Base-by-base conservation (phyloP, 768 basidiomycete species). In the Xanthoconium stramineum region DNA sequence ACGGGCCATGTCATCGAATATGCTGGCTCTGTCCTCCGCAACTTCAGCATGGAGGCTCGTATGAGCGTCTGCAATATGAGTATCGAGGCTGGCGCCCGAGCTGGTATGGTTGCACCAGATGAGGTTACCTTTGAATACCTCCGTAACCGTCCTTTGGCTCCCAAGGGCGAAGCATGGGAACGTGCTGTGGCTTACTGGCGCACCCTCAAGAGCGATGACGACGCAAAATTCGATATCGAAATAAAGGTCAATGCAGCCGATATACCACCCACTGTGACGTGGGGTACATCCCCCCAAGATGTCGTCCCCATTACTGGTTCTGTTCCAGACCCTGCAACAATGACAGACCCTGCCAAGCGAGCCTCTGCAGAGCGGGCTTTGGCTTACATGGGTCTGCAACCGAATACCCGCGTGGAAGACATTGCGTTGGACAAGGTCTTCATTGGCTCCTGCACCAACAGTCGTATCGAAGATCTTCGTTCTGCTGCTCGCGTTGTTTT, bases 21-120 rank as follows among this genome's bases (percentile, higher is more conserved):
- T 66, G 84, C 90, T 54, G 93, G 93, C n/a, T 89, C 87, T 9
- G 88, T 91, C 52, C 89, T 93, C 74, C 86, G 89, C 55, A 80
- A 77, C 19, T 85, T 93, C 66, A 87, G 86, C 65, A 92, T 94
- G 89, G 93, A 95, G 71, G 91, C 89, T 38, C 84, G 92, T 48
- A 92, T 89, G 89, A 89, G 86, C 65, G 85, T 86, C 59, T 94
- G 92, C 75, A 95, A 95, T 75, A 94, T 95, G 93, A 94, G 91
- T 56, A 94, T 95, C 66, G 93, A 95, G 71, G 93, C 86, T 53
- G 93, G 93, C 65, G 93, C 93, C 62, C 83, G 93, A 65, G 93
- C 93, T 12, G 92, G 92, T 50, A 93, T 95, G 91, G 81, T 95
- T 55, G 92, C 91, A 17, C 92, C 93, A 1, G 93, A 95, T 68